phyloP scores from a whole-genome alignment of 352 stramenopile species.

The Pythium guiyangense region DNA sequence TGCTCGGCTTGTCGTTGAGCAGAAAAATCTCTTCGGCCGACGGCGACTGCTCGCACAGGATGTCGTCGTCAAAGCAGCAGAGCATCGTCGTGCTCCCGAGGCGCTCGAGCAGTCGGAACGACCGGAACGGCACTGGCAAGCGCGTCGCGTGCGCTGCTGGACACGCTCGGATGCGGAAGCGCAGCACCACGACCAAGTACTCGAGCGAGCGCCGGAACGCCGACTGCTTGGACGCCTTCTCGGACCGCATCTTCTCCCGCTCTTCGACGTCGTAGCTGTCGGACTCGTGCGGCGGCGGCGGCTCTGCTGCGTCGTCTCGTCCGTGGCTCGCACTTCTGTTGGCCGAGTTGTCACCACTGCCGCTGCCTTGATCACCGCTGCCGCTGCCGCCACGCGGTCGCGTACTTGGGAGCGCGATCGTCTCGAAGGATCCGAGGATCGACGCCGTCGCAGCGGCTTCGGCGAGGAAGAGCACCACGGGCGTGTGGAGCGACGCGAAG shows the following conservation, averaged over 20 bases:
- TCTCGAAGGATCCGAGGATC: conserved; percentile 74
- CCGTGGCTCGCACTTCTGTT: background rate
- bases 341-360: too few relatives aligned
- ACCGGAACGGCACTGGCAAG: conserved; percentile 63
- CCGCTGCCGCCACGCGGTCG: background rate
- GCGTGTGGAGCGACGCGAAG: conserved; percentile 81
- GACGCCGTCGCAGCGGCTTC: conserved; percentile 69
- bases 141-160: conserved; percentile 26
- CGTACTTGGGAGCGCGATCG: conserved; percentile 36
- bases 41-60: conserved; percentile 75
- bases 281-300: conserved; percentile 20
- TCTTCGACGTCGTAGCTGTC: conserved; percentile 85
- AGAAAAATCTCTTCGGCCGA: conserved; percentile 85
- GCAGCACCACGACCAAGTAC: conserved; percentile 68
- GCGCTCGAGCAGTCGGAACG: conserved; percentile 74
- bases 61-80: conserved; percentile 86
- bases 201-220: conserved; percentile 61
- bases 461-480: conserved; percentile 71
- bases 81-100: conserved; percentile 85
- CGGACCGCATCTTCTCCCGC: conserved; percentile 69
- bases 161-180: conserved; percentile 57
- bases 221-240: conserved; percentile 59
- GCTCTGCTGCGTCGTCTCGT: conserved; percentile 15
- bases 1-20: conserved; percentile 65
- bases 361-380: background rate